Percentiles rank a stretch among this genome's conserved stretches.
These are phyloP conservation scores for Nothophaeocryptopus gaeumannii DNA, from an alignment of 2,329 filamentous ascomycete species.

Conservation along the genomic window DNA sequence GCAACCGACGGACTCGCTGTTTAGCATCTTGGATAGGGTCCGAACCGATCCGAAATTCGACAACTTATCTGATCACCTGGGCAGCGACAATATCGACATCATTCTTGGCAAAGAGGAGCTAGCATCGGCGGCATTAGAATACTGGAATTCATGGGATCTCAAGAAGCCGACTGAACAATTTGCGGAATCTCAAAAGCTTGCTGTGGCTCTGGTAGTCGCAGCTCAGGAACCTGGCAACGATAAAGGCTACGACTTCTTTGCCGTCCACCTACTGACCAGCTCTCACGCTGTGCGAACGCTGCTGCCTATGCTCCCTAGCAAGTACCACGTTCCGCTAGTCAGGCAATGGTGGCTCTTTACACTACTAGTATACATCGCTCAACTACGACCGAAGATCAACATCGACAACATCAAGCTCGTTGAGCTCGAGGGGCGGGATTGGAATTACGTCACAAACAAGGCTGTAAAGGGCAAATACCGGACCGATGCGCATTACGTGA, in stretches of 20 bases:
- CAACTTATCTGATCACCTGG: slow-evolving; percentile 58
- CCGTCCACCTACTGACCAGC: slow-evolving; percentile 77
- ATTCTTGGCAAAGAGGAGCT: slow-evolving; percentile 70
- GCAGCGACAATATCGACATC: slow-evolving; percentile 61
- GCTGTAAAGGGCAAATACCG: slow-evolving; percentile 66
- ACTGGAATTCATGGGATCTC: slow-evolving; percentile 87
- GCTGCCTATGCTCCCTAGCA: slow-evolving; percentile 70
- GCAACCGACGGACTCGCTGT: slow-evolving; percentile 58
- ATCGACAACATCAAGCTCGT: slow-evolving; percentile 59
- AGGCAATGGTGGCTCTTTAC: slow-evolving; percentile 88
- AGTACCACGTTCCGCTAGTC: slow-evolving; percentile 70
- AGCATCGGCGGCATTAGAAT: slow-evolving; percentile 70
- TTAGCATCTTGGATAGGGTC: slow-evolving; percentile 70
- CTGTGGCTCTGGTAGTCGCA: slow-evolving; percentile 60
- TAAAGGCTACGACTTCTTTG: slow-evolving; percentile 75
- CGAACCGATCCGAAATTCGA: slow-evolving; percentile 68
- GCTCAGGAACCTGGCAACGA: slow-evolving; percentile 47
- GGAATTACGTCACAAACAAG: slow-evolving; percentile 72
- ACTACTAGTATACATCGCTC: slow-evolving; percentile 72
- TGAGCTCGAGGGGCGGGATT: slow-evolving; percentile 64
- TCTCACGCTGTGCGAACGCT: slow-evolving; percentile 87
- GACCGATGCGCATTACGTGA: slow-evolving; percentile 80
- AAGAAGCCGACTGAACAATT: slow-evolving; percentile 71
- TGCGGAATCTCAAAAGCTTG: slow-evolving; percentile 61
- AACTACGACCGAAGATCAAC: slow-evolving; percentile 69